phyloP scores from a whole-genome alignment of 192 early-diverging fungal species.

The Podila verticillata region DNA sequence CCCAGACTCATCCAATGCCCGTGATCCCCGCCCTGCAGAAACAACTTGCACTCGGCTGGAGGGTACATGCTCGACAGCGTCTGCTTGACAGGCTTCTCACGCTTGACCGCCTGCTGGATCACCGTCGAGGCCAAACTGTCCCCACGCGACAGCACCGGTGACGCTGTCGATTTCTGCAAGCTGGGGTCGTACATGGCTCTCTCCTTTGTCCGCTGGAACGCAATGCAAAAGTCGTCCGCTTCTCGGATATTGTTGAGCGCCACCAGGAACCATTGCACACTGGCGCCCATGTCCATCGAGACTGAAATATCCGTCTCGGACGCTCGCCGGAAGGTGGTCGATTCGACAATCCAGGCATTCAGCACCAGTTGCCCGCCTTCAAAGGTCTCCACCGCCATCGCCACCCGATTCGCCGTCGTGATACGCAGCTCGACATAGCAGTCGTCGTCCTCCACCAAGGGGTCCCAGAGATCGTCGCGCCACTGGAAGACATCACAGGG shows the following conservation, averaged over 20 bases:
- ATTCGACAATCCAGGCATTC: slow-evolving; percentile 63
- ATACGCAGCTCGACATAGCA: slow-evolving; percentile 58
- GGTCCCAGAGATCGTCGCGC: slow-evolving; percentile 61
- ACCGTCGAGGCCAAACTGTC: slow-evolving; percentile 44
- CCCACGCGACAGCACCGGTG: slow-evolving; percentile 37
- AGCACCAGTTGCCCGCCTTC: slow-evolving; percentile 53
- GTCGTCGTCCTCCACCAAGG: slow-evolving; percentile 54
- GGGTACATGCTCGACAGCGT: slow-evolving; percentile 45
- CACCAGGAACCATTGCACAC: slow-evolving; percentile 60
- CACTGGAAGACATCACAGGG: slow-evolving; percentile 65
- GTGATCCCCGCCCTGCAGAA: slow-evolving; percentile 61
- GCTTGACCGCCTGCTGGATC: slow-evolving; percentile 8
- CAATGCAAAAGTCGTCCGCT: slow-evolving; percentile 41
- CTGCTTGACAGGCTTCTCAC: slow-evolving; percentile 36
- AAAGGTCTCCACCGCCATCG: slow-evolving; percentile 55
- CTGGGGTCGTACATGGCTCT: slow-evolving; percentile 44
- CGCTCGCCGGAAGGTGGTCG: slow-evolving; percentile 53
- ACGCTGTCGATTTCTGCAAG: slow-evolving; percentile 15
- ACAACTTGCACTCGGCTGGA: slow-evolving; percentile 54
- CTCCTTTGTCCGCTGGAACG: slow-evolving; percentile 52
- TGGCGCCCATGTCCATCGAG: slow-evolving; percentile 56
- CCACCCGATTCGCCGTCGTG: slow-evolving; percentile 46
- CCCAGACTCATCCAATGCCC: slow-evolving; percentile 62
- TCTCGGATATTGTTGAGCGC: slow-evolving; percentile 47
- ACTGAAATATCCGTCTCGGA: slow-evolving; percentile 59